Percentiles rank a stretch among this genome's conserved stretches.
Conservation (phyloP, 2,329 filamentous ascomycete species). For the Monosporascus sp. region DNA sequence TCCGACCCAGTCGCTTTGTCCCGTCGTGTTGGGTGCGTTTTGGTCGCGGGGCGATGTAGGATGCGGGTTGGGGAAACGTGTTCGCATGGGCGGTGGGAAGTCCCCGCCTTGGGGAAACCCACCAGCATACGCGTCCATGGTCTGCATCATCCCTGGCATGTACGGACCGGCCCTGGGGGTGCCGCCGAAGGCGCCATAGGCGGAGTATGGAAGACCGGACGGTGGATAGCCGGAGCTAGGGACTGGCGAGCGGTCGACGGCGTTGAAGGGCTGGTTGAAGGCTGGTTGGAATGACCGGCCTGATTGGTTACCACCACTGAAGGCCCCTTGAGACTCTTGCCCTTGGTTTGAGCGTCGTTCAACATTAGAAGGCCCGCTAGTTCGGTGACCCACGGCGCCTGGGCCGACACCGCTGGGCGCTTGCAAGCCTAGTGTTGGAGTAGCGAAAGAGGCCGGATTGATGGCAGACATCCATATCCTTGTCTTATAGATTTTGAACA, state of each 20-base stretch:
- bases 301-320: constrained; percentile 31
- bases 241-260: constrained; percentile 35
- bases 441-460: constrained; percentile 92
- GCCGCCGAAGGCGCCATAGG: constrained; percentile 39
- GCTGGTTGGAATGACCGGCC: constrained; percentile 37
- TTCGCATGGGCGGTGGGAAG: constrained; percentile 43
- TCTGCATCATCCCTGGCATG: constrained; percentile 32
- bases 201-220: constrained; percentile 34
- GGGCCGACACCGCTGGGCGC: constrained; percentile 63
- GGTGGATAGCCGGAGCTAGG: constrained; percentile 34
- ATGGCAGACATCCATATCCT: constrained; percentile 99
- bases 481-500: constrained; percentile 99
- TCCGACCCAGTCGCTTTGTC: constrained; percentile 55
- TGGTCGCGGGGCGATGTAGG: constrained; percentile 25
- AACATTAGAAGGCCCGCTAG: constrained; percentile 37
- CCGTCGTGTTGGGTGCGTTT: constrained; percentile 28
- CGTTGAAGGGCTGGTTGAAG: constrained; percentile 37
- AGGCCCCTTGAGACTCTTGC: constrained; percentile 35
- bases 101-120: constrained; percentile 35
- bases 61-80: constrained; percentile 30
- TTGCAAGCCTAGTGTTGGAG: constrained; percentile 66
- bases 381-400: constrained; percentile 56
- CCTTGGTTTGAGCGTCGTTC: constrained; percentile 44
- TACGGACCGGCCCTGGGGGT: constrained; percentile 36
- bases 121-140: constrained; percentile 36